Evolutionary conservation across 2,329 filamentous ascomycete genomes (phyloP), one percentile per base, ranked within the genome.

Genomic region (Pseudogymnoascus destructans): DNA sequence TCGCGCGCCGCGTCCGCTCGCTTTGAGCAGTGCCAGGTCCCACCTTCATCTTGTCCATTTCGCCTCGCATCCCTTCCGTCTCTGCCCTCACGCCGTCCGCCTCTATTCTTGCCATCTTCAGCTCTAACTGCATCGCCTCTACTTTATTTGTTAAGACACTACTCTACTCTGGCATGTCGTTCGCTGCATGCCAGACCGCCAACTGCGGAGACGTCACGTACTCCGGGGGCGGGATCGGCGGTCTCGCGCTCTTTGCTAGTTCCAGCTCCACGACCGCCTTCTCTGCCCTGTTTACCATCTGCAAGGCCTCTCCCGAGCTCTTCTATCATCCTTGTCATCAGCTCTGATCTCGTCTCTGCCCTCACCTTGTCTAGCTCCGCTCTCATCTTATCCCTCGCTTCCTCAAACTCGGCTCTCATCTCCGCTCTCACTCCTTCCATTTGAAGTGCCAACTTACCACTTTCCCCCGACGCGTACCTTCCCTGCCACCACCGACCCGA

Each of bases 361-460:
- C 15, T 38, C 19, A 46, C 21, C 19, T 8, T 23, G 11, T 46
- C 19, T 25, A 46, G 21, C 21, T 23, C 40, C 5, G 11, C 19
- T 46, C 40, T 46, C 40, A 46, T 25, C 40, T 46, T 46, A 5
- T 46, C 11, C 40, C 21, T 46, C 19, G 80, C 78, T 59, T 84
- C 73, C 25, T 84, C 84, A 55, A 87, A 70, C 64, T 77, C 82
- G 55, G 84, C 80, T 67, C 80, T 81, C 82, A 87, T 85, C 25
- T 76, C 77, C 70, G 82, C 84, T 36, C 84, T 87, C 15, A 75
- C 74, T 64, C 82, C 78, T 21, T 25, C 21, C 40, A 46, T 46
- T 25, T 25, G 13, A n/a, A 46, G 19, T 46, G 7, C 40, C 40
- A 25, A 46, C 19, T 23, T 13, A 46, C 6, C 40, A 46, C 13